These are phyloP conservation scores for Ophiostoma pallidulum DNA, from an alignment of 2,329 filamentous ascomycete genomes.

Conservation along the genomic window DNA sequence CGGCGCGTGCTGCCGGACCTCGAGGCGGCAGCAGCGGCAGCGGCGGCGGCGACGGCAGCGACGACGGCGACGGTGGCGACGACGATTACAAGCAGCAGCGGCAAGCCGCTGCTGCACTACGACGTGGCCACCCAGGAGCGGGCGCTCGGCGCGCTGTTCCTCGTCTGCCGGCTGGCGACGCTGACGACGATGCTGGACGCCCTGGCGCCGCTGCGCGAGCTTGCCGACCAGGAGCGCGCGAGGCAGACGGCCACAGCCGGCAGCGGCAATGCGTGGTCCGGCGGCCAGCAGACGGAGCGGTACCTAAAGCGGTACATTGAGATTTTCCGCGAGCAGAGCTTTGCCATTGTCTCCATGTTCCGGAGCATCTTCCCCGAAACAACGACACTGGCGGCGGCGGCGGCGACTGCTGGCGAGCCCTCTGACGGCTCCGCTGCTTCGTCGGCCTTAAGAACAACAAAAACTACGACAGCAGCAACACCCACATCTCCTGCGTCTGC, in stretches of 20 bases:
- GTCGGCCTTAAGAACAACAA: neutral
- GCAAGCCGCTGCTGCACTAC: slow-evolving; percentile 10
- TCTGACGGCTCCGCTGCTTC: too few species aligned
- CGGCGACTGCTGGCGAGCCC: neutral
- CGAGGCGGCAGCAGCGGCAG: slow-evolving; percentile 29
- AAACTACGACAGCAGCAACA: slow-evolving; percentile 4
- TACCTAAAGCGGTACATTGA: slow-evolving; percentile 95
- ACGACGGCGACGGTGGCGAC: neutral
- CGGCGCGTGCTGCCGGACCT: slow-evolving; percentile 78
- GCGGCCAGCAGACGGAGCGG: slow-evolving; percentile 85
- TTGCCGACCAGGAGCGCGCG: slow-evolving; percentile 75
- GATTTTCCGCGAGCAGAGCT: slow-evolving; percentile 95
- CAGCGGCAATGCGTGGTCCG: slow-evolving; percentile 42
- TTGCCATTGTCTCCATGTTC: slow-evolving; percentile 90
- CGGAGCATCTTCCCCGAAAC: slow-evolving; percentile 69
- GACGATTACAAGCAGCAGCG: neutral
- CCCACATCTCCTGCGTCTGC: too few species aligned
- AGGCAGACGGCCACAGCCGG: slow-evolving; percentile 32
- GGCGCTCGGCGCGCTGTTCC: slow-evolving; percentile 70
- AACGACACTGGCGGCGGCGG: slow-evolving; percentile 10
- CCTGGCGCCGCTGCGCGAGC: slow-evolving; percentile 71
- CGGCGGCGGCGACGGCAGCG: slow-evolving; percentile 13
- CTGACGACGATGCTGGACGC: slow-evolving; percentile 73
- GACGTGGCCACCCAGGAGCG: slow-evolving; percentile 42
- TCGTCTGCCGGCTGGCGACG: slow-evolving; percentile 76